A percentile compares a stretch with the other conserved stretches of the same genome.
These are phyloP conservation scores for Botrytis elliptica DNA, from an alignment of 2,329 filamentous ascomycete genomes.

Conservation along the genomic window DNA sequence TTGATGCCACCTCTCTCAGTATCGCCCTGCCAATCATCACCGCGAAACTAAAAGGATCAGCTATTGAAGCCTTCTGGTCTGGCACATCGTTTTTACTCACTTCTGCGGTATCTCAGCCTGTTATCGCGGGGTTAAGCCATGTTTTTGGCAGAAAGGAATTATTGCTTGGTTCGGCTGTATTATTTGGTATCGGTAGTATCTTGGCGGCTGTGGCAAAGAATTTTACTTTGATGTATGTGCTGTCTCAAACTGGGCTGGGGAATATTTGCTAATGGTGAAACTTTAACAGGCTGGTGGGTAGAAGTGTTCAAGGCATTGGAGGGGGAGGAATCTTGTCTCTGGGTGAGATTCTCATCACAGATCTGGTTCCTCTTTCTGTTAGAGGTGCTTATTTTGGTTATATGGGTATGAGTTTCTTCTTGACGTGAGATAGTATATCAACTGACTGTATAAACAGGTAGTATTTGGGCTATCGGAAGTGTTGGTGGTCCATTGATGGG, in stretches of 20 bases:
- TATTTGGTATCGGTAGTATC: slow-evolving; percentile 45
- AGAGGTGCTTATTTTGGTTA: slow-evolving; percentile 43
- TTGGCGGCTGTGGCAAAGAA: slow-evolving; percentile 41
- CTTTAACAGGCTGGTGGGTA: slow-evolving; percentile 40
- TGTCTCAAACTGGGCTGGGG: neutral
- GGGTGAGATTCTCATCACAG: slow-evolving; percentile 48
- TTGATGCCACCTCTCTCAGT: slow-evolving; percentile 65
- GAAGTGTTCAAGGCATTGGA: slow-evolving; percentile 50
- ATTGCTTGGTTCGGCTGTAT: slow-evolving; percentile 30
- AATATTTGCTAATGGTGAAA: neutral
- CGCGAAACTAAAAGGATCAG: slow-evolving; percentile 50
- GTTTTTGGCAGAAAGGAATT: slow-evolving; percentile 44
- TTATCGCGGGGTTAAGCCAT: slow-evolving; percentile 42
- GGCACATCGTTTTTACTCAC: slow-evolving; percentile 69
- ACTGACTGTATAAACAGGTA: slow-evolving; percentile 21
- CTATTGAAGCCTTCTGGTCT: slow-evolving; percentile 67
- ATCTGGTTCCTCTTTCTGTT: slow-evolving; percentile 46
- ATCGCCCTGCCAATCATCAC: slow-evolving; percentile 59
- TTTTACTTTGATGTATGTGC: slow-evolving; percentile 39
- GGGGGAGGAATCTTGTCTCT: slow-evolving; percentile 51
- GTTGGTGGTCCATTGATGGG: slow-evolving; percentile 53
- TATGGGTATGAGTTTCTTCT: slow-evolving; percentile 30
- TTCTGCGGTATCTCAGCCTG: slow-evolving; percentile 59
- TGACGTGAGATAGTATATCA: neutral
- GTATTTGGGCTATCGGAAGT: slow-evolving; percentile 55